Conservation (phyloP, 2,329 filamentous ascomycete genomes). For the Cytospora schulzeri region DNA sequence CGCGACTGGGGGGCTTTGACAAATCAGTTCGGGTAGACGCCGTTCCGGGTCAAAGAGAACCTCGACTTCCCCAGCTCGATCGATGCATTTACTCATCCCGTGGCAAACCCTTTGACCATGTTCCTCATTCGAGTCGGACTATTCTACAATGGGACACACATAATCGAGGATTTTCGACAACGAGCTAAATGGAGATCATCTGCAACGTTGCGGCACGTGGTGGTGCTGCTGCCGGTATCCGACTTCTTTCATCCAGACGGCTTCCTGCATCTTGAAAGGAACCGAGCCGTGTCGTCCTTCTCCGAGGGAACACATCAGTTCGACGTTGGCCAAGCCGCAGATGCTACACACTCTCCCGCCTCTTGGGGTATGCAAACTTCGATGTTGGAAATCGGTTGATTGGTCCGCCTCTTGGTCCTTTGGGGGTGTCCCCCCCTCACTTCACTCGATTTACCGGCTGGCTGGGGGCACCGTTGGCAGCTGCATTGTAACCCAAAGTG, state of each 20-base stretch:
- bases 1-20: neutral
- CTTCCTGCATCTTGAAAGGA: neutral
- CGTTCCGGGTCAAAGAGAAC: neutral
- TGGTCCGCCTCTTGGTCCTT: neutral
- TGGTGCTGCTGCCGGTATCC: neutral
- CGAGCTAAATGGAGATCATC: neutral
- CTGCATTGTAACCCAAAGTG: constrained; percentile 14
- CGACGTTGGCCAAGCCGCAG: constrained; percentile 4
- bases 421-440: neutral
- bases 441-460: neutral
- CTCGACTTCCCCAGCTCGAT: neutral
- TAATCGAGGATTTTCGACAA: neutral
- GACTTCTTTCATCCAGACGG: neutral
- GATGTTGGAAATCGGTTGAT: neutral
- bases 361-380: neutral
- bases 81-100: neutral
- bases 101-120: neutral
- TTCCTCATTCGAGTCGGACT: neutral
- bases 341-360: neutral
- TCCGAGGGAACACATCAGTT: constrained; percentile 6
- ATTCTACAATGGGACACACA: neutral
- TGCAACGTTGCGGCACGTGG: neutral
- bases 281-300: neutral
- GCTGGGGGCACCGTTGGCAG: neutral
- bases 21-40: neutral